Evolutionary conservation across 78 protist species (phyloP).

Genomic region (Speleostelium caveatum): DNA sequence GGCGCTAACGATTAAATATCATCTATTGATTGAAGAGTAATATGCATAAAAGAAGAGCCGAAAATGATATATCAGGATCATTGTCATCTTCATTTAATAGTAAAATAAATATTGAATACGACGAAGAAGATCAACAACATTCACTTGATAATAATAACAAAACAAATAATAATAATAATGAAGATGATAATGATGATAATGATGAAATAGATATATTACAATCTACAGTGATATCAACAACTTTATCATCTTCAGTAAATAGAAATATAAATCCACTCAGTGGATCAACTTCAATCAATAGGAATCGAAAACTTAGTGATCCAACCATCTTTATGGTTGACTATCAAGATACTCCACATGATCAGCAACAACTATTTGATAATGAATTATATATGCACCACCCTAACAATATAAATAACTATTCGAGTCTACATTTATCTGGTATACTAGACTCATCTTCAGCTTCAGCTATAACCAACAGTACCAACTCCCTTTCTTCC

Average conservation of each 20-base stretch:
- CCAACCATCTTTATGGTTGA: neutral
- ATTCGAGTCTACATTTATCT: neutral
- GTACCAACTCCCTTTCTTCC: neutral
- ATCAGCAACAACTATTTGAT: neutral
- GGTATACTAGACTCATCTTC: neutral
- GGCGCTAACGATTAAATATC: no score
- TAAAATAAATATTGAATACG: no score
- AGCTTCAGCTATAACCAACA: neutral
- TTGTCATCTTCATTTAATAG: no score
- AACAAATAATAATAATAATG: no score
- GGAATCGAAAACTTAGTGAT: slow-evolving; percentile 25
- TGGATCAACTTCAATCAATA: neutral
- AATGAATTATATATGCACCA: slow-evolving; percentile 5
- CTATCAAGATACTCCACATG: neutral
- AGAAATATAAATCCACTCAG: slow-evolving; percentile 10
- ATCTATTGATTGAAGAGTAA: no score
- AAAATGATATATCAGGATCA: no score
- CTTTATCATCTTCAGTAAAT: no score
- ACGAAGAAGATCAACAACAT: neutral
- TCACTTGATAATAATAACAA: no score
- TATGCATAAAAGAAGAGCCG: no score
- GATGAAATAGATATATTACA: neutral
- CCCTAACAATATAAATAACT: neutral
- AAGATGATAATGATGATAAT: no score
- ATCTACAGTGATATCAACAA: neutral